Conservation (phyloP, 805 yeast species). For the Metahyphopichia silvanorum region DNA sequence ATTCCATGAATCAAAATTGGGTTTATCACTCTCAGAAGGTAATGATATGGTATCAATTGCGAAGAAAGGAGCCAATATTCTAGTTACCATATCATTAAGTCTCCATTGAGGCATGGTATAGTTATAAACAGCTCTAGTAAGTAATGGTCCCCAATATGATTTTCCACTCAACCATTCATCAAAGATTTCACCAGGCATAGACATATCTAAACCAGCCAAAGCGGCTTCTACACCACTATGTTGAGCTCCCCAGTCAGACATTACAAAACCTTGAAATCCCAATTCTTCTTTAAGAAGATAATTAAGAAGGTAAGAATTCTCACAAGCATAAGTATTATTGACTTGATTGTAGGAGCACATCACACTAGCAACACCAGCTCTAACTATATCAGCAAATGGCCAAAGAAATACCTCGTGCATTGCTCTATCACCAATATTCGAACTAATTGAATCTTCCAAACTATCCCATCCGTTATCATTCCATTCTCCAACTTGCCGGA, state of each 20-base stretch:
- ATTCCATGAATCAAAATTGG: constrained; percentile 61
- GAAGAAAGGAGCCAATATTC: constrained; percentile 57
- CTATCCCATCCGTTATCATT: constrained; percentile 41
- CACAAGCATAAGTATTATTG: constrained; percentile 57
- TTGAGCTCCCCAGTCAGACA: constrained; percentile 67
- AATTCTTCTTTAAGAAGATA: constrained; percentile 56
- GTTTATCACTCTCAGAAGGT: constrained; percentile 41
- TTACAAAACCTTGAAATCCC: constrained; percentile 67
- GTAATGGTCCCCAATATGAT: constrained; percentile 55
- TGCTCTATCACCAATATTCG: constrained; percentile 57
- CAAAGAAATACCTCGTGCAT: constrained; percentile 61
- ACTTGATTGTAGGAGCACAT: constrained; percentile 60
- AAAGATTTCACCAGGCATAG: constrained; percentile 59
- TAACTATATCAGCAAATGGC: constrained; percentile 65
- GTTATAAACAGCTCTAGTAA: constrained; percentile 54
- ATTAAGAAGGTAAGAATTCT: constrained; percentile 54
- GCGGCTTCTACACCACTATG: constrained; percentile 56
- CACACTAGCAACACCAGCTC: constrained; percentile 59
- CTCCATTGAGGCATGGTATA: constrained; percentile 51
- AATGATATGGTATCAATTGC: constrained; percentile 34
- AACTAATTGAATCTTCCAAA: constrained; percentile 42
- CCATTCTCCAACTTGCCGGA: constrained; percentile 53
- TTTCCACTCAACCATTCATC: constrained; percentile 53
- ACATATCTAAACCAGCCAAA: constrained; percentile 60
- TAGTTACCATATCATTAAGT: constrained; percentile 59